Evolutionary conservation across 768 basidiomycete species (phyloP), one percentile per base, ranked within the genome.

Genomic region (Lentinula raphanica): DNA sequence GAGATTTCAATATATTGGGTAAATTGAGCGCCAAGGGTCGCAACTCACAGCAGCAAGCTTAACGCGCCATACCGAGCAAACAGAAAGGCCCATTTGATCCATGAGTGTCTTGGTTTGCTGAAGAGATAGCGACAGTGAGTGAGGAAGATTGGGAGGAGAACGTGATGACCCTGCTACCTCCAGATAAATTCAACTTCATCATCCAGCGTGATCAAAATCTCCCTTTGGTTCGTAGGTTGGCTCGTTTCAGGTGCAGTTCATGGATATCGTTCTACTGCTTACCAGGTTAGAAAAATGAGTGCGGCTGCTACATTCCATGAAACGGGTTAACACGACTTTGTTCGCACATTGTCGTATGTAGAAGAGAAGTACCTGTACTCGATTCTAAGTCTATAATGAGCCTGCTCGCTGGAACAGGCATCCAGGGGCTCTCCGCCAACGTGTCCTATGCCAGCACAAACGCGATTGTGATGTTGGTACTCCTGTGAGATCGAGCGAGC

Each of bases 81-180:
- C 17, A 71, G 50, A 55, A 67, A 73, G 21, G 65, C 59, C 72
- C 71, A 73, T 65, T 73, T 71, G 21, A 70, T 38, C 69, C 68
- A 73, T 39, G 69, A 68, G 25, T 40, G 42, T n/a, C 66, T 62
- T 25, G 62, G 63, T 57, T 68, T 71, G 51, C 71, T 72, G 38
- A 11, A 23, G 21, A 6, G 5, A 31, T 7, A 23, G 21, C 3
- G 5, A 31, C 3, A 17, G 9, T 50, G 1, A 31, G 29, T 36
- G 15, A 50, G 19, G 19, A 25, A 27, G 21, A 23, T 3, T 9
- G 28, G n/a, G 23, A 28, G 49, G 49, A 5, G n/a, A 23, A 31
- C 27, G 46, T 27, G 5, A 35, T 32, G n/a, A 17, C 9, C 35
- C 9, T 19, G 21, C 51, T 40, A 69, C 70, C 60, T 49, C 71